Percentiles rank a stretch among this genome's conserved stretches.
Conservation (phyloP, 2,329 filamentous ascomycete genomes). For the Podosphaera fusca region DNA sequence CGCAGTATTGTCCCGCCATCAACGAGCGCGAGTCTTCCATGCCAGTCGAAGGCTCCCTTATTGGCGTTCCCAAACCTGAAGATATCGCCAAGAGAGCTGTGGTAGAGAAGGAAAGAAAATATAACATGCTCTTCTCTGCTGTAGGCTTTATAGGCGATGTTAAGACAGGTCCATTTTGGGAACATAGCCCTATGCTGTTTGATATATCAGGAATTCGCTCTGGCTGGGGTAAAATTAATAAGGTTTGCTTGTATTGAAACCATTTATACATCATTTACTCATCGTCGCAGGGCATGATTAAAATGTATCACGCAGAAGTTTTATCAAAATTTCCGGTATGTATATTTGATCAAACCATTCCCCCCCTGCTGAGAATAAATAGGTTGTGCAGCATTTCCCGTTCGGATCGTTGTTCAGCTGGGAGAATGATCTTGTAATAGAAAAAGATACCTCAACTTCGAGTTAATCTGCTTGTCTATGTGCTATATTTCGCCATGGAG, state of each 20-base stretch:
- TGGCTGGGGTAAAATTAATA: conserved; percentile 98
- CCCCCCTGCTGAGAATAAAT: not conserved
- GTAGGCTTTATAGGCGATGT: conserved; percentile 95
- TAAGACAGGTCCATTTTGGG: conserved; percentile 91
- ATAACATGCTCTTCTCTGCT: conserved; percentile 82
- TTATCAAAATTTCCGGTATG: conserved; percentile 70
- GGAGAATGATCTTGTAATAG: conserved; percentile 41
- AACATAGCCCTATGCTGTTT: conserved; percentile 81
- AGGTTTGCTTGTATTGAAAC: conserved; percentile 21
- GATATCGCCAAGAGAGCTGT: conserved; percentile 41
- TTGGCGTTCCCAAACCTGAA: conserved; percentile 44
- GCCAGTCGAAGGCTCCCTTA: conserved; percentile 57
- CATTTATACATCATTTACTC: not conserved
- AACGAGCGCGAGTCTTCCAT: conserved; percentile 31
- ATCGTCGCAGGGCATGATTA: conserved; percentile 64
- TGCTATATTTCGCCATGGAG: no score
- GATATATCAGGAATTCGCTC: conserved; percentile 79
- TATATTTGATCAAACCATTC: not conserved
- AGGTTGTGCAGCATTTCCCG: conserved; percentile 75
- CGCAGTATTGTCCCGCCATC: conserved; percentile 65
- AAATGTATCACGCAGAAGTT: conserved; percentile 97
- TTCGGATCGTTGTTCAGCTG: conserved; percentile 65
- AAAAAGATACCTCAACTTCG: not conserved
- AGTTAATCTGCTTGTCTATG: no score
- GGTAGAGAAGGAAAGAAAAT: conserved; percentile 39